Conservation (phyloP, 768 basidiomycete genomes). For the Lyophyllum semitale region DNA sequence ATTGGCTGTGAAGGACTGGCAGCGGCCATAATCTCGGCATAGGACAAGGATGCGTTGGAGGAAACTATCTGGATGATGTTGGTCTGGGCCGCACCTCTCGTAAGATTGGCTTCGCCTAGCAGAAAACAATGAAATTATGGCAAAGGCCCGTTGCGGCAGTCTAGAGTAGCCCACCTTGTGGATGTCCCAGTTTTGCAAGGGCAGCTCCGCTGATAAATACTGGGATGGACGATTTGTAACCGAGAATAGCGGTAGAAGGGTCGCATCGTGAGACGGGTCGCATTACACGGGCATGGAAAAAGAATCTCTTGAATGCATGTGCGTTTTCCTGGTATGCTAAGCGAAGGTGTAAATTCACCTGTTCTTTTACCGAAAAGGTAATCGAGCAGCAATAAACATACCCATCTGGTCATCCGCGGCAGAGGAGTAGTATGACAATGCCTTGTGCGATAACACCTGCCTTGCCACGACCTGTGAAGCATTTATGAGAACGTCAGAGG, state of each 20-base stretch:
- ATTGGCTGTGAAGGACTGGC: constrained; percentile 58
- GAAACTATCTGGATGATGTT: constrained; percentile 88
- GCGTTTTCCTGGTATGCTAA: constrained; percentile 68
- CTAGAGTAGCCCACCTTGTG: constrained; percentile 45
- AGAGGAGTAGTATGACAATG: constrained; percentile 83
- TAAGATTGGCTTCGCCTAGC: constrained; percentile 82
- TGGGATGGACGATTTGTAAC: constrained; percentile 71
- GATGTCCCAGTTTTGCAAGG: constrained; percentile 85
- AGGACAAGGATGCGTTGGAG: constrained; percentile 72
- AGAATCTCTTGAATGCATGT: constrained; percentile 83
- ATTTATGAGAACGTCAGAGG: background rate
- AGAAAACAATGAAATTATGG: background rate
- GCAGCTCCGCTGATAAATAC: constrained; percentile 85
- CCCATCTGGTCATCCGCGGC: constrained; percentile 85
- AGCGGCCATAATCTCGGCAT: constrained; percentile 59
- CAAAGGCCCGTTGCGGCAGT: background rate
- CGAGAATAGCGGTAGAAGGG: constrained; percentile 74
- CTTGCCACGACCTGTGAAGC: constrained; percentile 63
- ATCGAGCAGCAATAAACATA: constrained; percentile 33
- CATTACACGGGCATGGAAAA: constrained; percentile 86
- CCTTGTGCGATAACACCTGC: constrained; percentile 70
- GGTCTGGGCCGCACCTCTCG: constrained; percentile 61
- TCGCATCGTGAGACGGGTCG: constrained; percentile 62
- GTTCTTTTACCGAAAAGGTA: too few relatives aligned
- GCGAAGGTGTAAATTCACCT: constrained; percentile 17